Conservation (phyloP, 2,329 filamentous ascomycete species). For the Anthostomella pinea region DNA sequence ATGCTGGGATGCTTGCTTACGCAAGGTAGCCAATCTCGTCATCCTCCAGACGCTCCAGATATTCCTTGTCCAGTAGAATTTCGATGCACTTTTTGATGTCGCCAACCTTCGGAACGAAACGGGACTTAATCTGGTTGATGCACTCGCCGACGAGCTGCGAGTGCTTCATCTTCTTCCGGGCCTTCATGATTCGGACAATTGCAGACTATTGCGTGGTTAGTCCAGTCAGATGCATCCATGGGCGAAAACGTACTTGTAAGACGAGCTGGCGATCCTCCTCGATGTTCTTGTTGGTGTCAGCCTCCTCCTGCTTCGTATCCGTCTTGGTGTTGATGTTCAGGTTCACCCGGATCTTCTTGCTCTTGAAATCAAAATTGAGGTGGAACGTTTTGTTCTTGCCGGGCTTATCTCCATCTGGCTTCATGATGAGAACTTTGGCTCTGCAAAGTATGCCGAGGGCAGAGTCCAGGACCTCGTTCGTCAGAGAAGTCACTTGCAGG, state of each 20-base stretch:
- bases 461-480: constrained; percentile 79
- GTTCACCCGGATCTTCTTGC: constrained; percentile 97
- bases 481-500: constrained; percentile 73
- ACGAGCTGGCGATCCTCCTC: constrained; percentile 96
- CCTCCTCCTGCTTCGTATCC: constrained; percentile 93
- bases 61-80: constrained; percentile 97
- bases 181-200: constrained; percentile 99
- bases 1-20: too few relatives aligned
- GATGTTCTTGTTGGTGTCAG: constrained; percentile 98
- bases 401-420: constrained; percentile 70
- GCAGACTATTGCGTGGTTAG: constrained; percentile 64
- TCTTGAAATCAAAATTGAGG: constrained; percentile 94
- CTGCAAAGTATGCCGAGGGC: constrained; percentile 85
- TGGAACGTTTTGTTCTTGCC: constrained; percentile 75
- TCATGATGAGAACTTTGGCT: constrained; percentile 79
- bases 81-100: constrained; percentile 99
- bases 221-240: background rate
- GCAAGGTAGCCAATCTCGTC: constrained; percentile 95
- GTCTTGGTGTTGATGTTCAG: constrained; percentile 92
- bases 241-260: constrained; percentile 72
- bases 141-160: constrained; percentile 90
- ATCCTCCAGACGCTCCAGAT: constrained; percentile 90
- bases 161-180: constrained; percentile 98
- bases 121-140: constrained; percentile 88
- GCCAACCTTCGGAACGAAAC: constrained; percentile 86